Evolutionary conservation across 306 rosid genomes (phyloP).

Genomic region (Vigna trinervia): DNA sequence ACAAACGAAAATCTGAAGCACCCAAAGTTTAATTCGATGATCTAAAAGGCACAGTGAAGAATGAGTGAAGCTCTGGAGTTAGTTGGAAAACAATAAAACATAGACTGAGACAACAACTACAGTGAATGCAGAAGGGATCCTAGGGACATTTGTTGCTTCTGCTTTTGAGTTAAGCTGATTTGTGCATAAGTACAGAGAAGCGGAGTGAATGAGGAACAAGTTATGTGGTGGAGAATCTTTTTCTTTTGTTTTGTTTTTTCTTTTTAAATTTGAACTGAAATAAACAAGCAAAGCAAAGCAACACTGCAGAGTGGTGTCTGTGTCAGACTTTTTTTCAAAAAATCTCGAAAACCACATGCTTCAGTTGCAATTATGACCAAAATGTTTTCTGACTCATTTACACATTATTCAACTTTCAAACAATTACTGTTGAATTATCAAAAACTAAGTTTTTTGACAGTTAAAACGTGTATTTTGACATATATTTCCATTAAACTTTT

Average conservation of each 20-base stretch:
- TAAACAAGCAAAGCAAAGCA: slow-evolving; percentile 13
- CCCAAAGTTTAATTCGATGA: slow-evolving; percentile 5
- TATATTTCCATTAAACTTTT: neutral
- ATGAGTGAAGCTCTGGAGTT: neutral
- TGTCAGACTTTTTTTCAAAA: slow-evolving; percentile 20
- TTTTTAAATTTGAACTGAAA: neutral
- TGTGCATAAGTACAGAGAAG: slow-evolving; percentile 16
- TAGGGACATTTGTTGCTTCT: neutral
- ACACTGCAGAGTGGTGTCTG: slow-evolving; percentile 6
- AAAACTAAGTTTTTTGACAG: too few species aligned
- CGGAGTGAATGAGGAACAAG: slow-evolving; percentile 17
- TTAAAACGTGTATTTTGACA: neutral
- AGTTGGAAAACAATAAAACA: neutral
- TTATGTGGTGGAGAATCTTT: slow-evolving; percentile 45
- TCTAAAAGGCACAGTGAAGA: slow-evolving; percentile 5
- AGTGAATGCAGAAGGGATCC: slow-evolving; percentile 8
- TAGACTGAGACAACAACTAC: neutral
- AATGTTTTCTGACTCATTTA: neutral
- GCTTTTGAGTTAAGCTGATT: slow-evolving; percentile 9
- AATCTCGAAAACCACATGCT: slow-evolving; percentile 32
- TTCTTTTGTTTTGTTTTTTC: neutral
- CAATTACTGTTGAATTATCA: neutral
- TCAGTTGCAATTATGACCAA: neutral
- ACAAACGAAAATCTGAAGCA: slow-evolving; percentile 17
- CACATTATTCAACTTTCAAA: neutral